phyloP scores from a whole-genome alignment of 1,284 basidiomycete species.

The Psilocybe mexicana region DNA sequence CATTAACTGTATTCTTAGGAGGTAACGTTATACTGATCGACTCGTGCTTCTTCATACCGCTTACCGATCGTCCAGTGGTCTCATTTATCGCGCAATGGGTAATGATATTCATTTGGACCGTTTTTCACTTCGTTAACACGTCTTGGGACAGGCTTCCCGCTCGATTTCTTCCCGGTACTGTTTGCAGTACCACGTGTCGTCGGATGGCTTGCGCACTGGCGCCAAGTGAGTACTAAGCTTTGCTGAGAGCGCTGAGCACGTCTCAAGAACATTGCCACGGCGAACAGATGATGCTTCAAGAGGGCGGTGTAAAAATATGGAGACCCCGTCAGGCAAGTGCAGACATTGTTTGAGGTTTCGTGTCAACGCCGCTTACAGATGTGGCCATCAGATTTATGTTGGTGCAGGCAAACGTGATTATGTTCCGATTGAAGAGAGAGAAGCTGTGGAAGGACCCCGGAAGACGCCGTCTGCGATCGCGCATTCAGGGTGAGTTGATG shows the following conservation, averaged over 20 bases:
- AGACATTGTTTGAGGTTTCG: slow-evolving; percentile 7
- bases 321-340: slow-evolving; percentile 72
- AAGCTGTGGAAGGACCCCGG: slow-evolving; percentile 49
- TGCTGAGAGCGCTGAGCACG: not conserved
- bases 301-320: slow-evolving; percentile 90
- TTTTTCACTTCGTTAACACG: slow-evolving; percentile 10
- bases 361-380: slow-evolving; percentile 8
- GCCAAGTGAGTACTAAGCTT: slow-evolving; percentile 49
- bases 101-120: slow-evolving; percentile 25
- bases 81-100: slow-evolving; percentile 90
- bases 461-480: slow-evolving; percentile 65
- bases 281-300: slow-evolving; percentile 81
- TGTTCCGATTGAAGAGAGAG: slow-evolving; percentile 62
- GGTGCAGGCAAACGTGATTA: slow-evolving; percentile 74
- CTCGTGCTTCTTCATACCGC: not conserved
- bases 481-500: slow-evolving; percentile 71
- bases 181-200: slow-evolving; percentile 89
- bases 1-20: slow-evolving; percentile 28
- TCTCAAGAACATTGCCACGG: not conserved
- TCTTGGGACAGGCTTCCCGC: slow-evolving; percentile 67
- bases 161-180: slow-evolving; percentile 89
- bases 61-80: slow-evolving; percentile 49
- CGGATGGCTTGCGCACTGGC: slow-evolving; percentile 88
- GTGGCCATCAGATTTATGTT: slow-evolving; percentile 59
- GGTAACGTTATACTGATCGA: slow-evolving; percentile 26